Evolutionary conservation across 345 rosid genomes (phyloP).

Genomic region (Mangifera indica): DNA sequence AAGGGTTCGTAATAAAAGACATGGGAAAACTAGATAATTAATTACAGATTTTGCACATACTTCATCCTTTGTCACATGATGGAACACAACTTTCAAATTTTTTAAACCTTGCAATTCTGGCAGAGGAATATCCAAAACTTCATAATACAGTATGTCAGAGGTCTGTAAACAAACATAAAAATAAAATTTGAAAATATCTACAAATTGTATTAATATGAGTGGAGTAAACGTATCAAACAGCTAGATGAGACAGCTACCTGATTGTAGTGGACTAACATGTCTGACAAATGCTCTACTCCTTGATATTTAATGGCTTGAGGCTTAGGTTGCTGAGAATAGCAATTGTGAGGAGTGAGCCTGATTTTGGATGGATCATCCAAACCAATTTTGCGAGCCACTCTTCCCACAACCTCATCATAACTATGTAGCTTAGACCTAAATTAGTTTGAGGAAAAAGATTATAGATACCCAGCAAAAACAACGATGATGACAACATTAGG

Average conservation of each 20-base stretch:
- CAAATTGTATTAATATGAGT: constrained; percentile 10
- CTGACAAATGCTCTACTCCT: constrained; percentile 84
- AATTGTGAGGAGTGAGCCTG: constrained; percentile 95
- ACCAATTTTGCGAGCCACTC: constrained; percentile 78
- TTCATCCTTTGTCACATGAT: constrained; percentile 79
- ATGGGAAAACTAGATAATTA: constrained; percentile 8
- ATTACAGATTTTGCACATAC: constrained; percentile 33
- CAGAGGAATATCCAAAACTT: constrained; percentile 95
- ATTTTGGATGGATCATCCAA: constrained; percentile 87
- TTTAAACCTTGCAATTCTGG: constrained; percentile 94
- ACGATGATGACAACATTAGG: constrained; percentile 12
- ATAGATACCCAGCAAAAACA: constrained; percentile 12
- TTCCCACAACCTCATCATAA: constrained; percentile 89
- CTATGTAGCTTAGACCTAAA: constrained; percentile 81
- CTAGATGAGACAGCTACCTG: constrained; percentile 50
- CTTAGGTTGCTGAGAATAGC: constrained; percentile 98
- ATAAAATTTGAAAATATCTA: constrained; percentile 6
- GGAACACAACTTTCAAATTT: constrained; percentile 88
- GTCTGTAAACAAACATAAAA: constrained; percentile 50
- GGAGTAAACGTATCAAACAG: constrained; percentile 8
- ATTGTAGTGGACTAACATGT: constrained; percentile 90
- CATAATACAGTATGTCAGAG: constrained; percentile 89
- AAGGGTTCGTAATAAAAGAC: background rate
- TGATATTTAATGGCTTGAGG: constrained; percentile 88
- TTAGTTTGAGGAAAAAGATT: constrained; percentile 21